These are phyloP conservation scores for Lathyrus oleraceus DNA, from an alignment of 306 rosid species.

Conservation along the genomic window DNA sequence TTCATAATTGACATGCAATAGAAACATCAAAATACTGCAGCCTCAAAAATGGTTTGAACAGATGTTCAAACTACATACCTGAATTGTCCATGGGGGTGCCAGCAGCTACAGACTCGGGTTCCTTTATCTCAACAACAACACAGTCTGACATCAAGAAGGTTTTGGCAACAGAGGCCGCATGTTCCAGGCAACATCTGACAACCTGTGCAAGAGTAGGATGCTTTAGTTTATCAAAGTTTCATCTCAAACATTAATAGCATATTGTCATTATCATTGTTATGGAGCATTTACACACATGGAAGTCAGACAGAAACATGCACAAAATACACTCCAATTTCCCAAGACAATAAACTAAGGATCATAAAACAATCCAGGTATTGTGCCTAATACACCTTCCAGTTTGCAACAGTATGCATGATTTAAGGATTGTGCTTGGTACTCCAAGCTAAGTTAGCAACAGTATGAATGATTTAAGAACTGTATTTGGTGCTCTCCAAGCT, in stretches of 20 bases:
- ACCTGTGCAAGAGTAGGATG: slow-evolving; percentile 49
- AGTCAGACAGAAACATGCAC: background rate
- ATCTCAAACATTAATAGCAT: background rate
- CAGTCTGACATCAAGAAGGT: slow-evolving; percentile 98
- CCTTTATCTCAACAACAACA: slow-evolving; percentile 98
- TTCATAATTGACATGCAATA: background rate
- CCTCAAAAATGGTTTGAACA: background rate
- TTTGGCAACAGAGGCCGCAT: slow-evolving; percentile 94
- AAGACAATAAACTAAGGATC: background rate
- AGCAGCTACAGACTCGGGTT: slow-evolving; percentile 71
- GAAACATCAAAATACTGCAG: background rate
- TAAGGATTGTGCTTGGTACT: background rate
- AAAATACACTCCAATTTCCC: background rate
- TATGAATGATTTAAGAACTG: background rate
- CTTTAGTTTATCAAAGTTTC: background rate
- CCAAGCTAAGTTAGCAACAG: background rate
- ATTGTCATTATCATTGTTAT: background rate
- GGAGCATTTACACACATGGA: background rate
- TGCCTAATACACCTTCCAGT: background rate
- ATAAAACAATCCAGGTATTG: background rate
- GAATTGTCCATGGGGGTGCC: slow-evolving; percentile 97
- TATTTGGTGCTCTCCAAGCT: background rate
- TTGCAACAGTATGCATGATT: background rate
- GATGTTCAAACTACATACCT: slow-evolving; percentile 49
- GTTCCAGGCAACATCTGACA: slow-evolving; percentile 98